These are phyloP conservation scores for Tetraselmis striata DNA, from an alignment of 139 green algal species.

Conservation along the genomic window DNA sequence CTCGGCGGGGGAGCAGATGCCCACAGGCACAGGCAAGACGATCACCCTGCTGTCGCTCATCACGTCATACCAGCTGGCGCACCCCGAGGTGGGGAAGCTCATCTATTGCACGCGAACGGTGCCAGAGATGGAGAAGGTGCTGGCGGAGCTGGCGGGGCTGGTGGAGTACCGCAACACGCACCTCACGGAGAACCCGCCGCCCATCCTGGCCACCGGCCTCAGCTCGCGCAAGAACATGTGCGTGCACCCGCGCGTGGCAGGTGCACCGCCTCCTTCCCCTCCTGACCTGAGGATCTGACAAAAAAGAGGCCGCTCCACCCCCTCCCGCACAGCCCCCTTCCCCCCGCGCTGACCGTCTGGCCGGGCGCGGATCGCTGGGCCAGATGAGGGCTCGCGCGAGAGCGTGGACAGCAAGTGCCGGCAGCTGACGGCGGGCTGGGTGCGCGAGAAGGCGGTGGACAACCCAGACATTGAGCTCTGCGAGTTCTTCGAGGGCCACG, in stretches of 20 bases:
- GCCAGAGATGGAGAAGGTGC: constrained; percentile 99
- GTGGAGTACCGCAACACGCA: constrained; percentile 75
- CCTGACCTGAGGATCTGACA: constrained; percentile 98
- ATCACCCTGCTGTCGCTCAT: constrained; percentile 97
- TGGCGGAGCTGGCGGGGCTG: constrained; percentile 76
- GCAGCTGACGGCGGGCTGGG: constrained; percentile 88
- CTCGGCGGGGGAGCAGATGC: no score
- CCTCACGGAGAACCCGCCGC: constrained; percentile 30
- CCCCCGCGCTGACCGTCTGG: no score
- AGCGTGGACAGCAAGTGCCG: constrained; percentile 89
- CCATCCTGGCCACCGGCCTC: constrained; percentile 90
- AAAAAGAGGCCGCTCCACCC: no score
- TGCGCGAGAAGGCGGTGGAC: constrained; percentile 60
- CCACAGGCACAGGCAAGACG: constrained; percentile 98
- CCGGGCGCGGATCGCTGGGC: no score
- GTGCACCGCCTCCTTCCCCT: constrained; percentile 39
- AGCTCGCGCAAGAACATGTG: constrained; percentile 96
- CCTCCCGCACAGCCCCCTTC: no score
- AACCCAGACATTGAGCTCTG: constrained; percentile 63
- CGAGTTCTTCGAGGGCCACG: constrained; percentile 80
- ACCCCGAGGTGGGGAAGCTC: constrained; percentile 93
- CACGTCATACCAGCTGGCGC: constrained; percentile 94
- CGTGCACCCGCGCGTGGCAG: constrained; percentile 73
- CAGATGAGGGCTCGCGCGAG: constrained; percentile 84
- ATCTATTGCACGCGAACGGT: constrained; percentile 98